Conservation (phyloP, 2,329 filamentous ascomycete species). For the Botrytis sinoallii region DNA sequence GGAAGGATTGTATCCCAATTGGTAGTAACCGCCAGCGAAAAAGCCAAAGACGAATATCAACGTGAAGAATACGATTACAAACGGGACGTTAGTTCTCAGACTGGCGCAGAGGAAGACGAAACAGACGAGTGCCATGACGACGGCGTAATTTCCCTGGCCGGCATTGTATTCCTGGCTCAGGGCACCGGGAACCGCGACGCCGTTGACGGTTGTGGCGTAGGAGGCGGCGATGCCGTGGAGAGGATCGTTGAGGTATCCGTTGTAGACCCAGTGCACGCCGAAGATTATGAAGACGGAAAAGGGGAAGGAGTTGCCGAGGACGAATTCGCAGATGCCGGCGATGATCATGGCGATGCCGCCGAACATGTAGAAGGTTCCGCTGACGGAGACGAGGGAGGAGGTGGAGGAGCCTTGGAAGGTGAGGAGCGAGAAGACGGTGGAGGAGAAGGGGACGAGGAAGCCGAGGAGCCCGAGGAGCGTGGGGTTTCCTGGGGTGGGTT, state of each 20-base stretch:
- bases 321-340: conserved; percentile 24
- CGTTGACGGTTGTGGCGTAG: conserved; percentile 42
- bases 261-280: conserved; percentile 21
- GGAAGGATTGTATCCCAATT: conserved; percentile 19
- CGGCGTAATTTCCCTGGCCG: conserved; percentile 23
- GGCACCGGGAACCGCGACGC: background rate
- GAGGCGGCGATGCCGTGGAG: conserved; percentile 67
- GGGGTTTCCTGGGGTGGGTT: conserved; percentile 1
- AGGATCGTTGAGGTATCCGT: conserved; percentile 48
- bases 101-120: conserved; percentile 20
- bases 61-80: conserved; percentile 21
- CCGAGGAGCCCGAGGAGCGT: conserved; percentile 18
- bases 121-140: conserved; percentile 20
- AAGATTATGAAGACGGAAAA: conserved; percentile 22
- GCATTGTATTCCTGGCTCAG: conserved; percentile 21
- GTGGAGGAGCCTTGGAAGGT: conserved; percentile 20
- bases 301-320: conserved; percentile 25
- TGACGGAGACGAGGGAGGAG: conserved; percentile 12
- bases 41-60: conserved; percentile 22
- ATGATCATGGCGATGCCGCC: conserved; percentile 24
- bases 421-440: conserved; percentile 21
- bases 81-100: conserved; percentile 23
- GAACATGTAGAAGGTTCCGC: conserved; percentile 20
- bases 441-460: conserved; percentile 22
- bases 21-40: conserved; percentile 16